Percentiles rank a stretch among this genome's conserved stretches.
Conservation (phyloP, 164 flowering plant genomes). For the Magnolia kwangsiensis region DNA sequence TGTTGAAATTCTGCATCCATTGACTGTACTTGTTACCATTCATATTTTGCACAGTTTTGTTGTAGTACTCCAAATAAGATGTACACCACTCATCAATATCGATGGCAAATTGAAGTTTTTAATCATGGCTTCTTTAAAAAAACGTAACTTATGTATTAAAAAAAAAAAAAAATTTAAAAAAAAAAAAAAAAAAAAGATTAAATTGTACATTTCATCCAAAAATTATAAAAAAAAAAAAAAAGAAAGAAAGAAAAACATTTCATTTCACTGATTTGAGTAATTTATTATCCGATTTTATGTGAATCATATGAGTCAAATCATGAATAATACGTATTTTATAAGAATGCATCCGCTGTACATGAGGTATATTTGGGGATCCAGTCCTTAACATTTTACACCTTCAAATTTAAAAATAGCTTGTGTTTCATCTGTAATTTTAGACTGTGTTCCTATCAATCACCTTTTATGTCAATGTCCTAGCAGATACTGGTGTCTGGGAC, state of each 20-base stretch:
- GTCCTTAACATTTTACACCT: not conserved
- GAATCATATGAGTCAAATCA: no score
- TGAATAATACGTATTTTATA: no score
- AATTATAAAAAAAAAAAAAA: no score
- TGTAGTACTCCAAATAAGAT: not conserved
- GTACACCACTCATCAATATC: not conserved
- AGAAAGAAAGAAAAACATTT: not conserved
- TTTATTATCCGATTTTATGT: no score
- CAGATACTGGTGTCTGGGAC: conserved; percentile 81
- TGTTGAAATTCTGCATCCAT: not conserved
- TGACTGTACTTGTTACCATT: not conserved
- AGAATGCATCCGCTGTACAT: not conserved
- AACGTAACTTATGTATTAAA: not conserved
- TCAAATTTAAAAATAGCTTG: not conserved
- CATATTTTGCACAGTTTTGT: not conserved
- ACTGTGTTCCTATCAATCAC: not conserved
- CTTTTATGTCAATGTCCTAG: not conserved
- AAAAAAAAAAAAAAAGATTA: no score
- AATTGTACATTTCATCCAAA: no score
- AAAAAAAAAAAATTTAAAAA: no score
- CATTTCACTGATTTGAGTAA: no score
- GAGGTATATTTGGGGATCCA: not conserved
- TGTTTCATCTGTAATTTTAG: not conserved
- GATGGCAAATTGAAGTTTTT: not conserved
- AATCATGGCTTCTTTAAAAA: not conserved